Evolutionary conservation across 2,329 filamentous ascomycete species (phyloP), one percentile per base, ranked within the genome.

Genomic region (Cladorrhinum sp.): DNA sequence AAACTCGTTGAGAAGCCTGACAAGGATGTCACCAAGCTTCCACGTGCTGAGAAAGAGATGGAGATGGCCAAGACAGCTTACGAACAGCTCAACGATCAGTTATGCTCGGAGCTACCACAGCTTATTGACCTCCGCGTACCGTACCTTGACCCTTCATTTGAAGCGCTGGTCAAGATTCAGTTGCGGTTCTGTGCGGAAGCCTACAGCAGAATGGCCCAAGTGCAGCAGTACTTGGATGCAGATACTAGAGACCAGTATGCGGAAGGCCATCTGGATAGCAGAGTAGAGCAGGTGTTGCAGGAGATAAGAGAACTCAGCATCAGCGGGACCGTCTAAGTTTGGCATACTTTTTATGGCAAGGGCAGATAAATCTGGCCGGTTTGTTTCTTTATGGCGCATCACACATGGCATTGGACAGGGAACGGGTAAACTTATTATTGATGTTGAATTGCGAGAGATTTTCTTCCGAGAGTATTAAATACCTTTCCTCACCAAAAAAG

Each of bases 81-180:
- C 79, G 95, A 99, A 74, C 91, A 96, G 77, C 82, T 99, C 69
- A 99, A 99, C 77, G 93, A 98, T 71, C 96, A 98, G 75, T 85
- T 99, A 56, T 96, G 91, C 70, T 88, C 86, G 58, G 95, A 99
- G 78, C 78, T 99, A 58, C 95, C 95, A 1, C 93, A 98, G 76
- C 84, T 99, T 57, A 98, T 99, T 75, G 95, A 99, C 72, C 83
- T 99, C 63, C 90, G 95, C 59, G 95, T 99, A 13, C 96, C 96
- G 0, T 99, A 99, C 73, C 85, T 99, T 60, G 95, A 99, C 71
- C 96, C 96, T 0, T 93, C 88, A 64, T 99, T 99, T 72, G 95
- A 99, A 77, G 95, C 96, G 0, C 86, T 99, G 56, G 95, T 99
- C 74, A 99, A 99, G 82, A 99, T 99, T 67, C 95, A 99, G 79